Conservation (phyloP, 768 basidiomycete species). For the Antrodiella citrinella region DNA sequence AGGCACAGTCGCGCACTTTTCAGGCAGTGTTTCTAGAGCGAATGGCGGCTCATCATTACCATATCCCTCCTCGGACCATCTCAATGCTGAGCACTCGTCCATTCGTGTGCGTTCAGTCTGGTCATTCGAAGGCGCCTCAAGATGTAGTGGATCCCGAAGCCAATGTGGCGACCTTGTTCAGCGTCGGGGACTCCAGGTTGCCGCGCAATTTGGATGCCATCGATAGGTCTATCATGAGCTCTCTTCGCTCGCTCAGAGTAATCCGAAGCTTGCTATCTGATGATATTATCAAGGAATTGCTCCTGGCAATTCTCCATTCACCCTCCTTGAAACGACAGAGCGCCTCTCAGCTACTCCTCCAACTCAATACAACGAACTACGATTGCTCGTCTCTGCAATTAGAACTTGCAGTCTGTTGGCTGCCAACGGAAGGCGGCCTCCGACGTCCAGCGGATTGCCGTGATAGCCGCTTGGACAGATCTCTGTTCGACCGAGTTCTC, state of each 20-base stretch:
- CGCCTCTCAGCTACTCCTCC: background rate
- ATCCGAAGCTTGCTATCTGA: background rate
- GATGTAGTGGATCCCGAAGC: background rate
- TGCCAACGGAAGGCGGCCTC: constrained; percentile 31
- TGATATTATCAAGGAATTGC: background rate
- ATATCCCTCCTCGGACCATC: background rate
- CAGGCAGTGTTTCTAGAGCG: background rate
- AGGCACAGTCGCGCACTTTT: background rate
- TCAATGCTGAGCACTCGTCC: background rate
- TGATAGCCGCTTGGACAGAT: constrained; percentile 3
- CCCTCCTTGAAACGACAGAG: background rate
- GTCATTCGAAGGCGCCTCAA: background rate
- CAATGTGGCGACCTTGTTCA: background rate
- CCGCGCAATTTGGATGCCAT: background rate
- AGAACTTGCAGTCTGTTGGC: constrained; percentile 20
- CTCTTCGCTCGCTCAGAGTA: background rate
- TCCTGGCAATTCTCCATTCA: background rate
- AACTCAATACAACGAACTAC: background rate
- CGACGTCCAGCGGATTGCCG: constrained; percentile 14
- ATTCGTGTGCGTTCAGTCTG: background rate
- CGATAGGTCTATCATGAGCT: background rate
- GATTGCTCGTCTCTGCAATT: background rate
- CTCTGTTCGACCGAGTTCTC: constrained; percentile 34
- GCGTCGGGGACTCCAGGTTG: background rate
- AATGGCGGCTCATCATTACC: background rate